Base-by-base conservation (phyloP, 2,329 filamentous ascomycete species). In the Trichoderma breve region DNA sequence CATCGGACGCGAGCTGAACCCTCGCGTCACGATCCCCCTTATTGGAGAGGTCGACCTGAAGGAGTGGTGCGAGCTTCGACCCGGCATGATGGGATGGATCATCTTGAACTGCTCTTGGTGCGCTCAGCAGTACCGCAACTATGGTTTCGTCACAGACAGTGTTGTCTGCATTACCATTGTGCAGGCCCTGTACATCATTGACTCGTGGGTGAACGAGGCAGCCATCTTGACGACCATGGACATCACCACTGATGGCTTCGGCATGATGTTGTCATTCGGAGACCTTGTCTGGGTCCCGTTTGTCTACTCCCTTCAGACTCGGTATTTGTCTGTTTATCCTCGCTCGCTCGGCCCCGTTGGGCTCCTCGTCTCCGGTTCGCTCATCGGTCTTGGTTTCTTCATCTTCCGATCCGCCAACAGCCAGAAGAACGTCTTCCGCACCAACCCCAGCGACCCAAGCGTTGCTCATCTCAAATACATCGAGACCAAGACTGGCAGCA, bases 381-480 rank as follows among this genome's bases (percentile, higher is more conserved):
- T 97, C 15, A 90, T 95, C 69, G 85, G 85, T 0, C 79, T 88
- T 2, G 95, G 94, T n/a, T 97, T 95, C 83, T 91, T 88, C 80
- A 94, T 97, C 80, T 98, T 98, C 90, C 94, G 95, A 72, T 87
- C 92, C n/a, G 90, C 93, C 80, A 98, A 98, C 86, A 93, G 90
- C 82, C 91, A 98, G 84, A 98, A 98, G 90, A 97, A 98, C 83
- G 88, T 88, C 28, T 98, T 98, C 90, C 91, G 96, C 72, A 97
- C 90, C 43, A 90, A 98, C 81, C 95, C 95, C 32, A 85, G 91
- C 36, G 93, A 97, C 78, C 92, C 94, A 0, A 86, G 87, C 36
- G 89, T 98, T 71, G 87, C 89, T 55, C 91, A 97, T 78, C 89
- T 98, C 76, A 89, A 92, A 79, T 97, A 92, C 81, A 94, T 98